A percentile compares a stretch with the other conserved stretches of the same genome.
phyloP scores from a whole-genome alignment of 176 grass and related monocot genomes.

The Aegilops umbellulata region DNA sequence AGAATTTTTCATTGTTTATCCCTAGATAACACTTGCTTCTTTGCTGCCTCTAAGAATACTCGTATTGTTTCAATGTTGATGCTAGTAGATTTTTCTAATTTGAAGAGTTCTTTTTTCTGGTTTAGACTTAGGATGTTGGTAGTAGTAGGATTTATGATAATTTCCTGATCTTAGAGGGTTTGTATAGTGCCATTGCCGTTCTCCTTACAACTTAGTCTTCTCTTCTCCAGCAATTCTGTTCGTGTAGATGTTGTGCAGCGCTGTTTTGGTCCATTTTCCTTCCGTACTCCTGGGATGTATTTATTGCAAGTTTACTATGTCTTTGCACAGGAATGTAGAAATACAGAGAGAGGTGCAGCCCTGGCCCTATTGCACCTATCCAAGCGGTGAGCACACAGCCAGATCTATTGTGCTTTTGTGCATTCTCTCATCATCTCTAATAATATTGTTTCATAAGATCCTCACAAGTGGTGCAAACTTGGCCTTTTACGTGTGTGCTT shows the following conservation, averaged over 20 bases:
- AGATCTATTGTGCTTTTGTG: neutral
- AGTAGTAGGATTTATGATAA: neutral
- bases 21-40: neutral
- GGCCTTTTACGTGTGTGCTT: neutral
- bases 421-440: neutral
- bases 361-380: neutral
- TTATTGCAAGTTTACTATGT: slow-evolving; percentile 3
- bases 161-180: neutral
- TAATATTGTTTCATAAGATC: neutral
- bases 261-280: neutral
- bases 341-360: neutral
- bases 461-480: neutral
- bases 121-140: neutral
- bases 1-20: neutral
- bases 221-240: neutral
- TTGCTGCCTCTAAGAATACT: neutral
- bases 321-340: neutral
- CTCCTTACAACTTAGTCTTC: neutral
- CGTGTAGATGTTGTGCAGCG: neutral
- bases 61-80: neutral
- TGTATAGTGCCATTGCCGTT: neutral
- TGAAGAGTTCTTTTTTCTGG: neutral
- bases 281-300: neutral
- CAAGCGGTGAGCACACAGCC: slow-evolving; percentile 16
- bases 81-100: neutral